Percentiles rank a stretch among this genome's conserved stretches.
Evolutionary conservation across 257 asterid species (phyloP).

Genomic region (Nicotiana knightiana): DNA sequence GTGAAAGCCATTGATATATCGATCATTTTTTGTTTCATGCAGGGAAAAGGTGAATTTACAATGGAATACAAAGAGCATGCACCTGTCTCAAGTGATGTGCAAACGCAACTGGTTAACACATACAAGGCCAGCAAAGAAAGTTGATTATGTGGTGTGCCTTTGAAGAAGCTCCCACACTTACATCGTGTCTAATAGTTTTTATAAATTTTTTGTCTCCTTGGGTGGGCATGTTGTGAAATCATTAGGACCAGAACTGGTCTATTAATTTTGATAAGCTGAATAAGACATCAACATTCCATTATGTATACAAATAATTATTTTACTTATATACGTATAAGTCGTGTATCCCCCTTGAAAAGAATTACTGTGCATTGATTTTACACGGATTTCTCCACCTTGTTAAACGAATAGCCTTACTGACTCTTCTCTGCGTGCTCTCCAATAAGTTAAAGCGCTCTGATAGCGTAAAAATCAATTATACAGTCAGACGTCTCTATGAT

Average conservation of each 20-base stretch:
- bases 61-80: slow-evolving; percentile 88
- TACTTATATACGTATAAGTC: background rate
- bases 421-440: no score
- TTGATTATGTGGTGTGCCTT: slow-evolving; percentile 29
- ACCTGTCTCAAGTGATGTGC: slow-evolving; percentile 80
- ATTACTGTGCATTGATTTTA: background rate
- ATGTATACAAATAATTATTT: slow-evolving; percentile 1
- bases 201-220: background rate
- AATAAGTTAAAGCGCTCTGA: no score
- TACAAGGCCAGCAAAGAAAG: slow-evolving; percentile 51
- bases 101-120: slow-evolving; percentile 64
- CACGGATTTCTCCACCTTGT: background rate
- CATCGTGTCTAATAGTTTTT: background rate
- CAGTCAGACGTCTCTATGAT: no score
- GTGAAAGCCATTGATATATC: background rate
- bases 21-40: background rate
- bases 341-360: background rate
- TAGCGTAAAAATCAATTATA: no score
- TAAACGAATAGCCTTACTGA: no score
- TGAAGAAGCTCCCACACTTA: slow-evolving; percentile 1
- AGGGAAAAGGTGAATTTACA: slow-evolving; percentile 99
- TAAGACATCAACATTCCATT: background rate
- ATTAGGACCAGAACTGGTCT: slow-evolving; percentile 7
- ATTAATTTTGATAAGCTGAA: slow-evolving; percentile 9
- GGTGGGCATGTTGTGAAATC: background rate